phyloP scores from a whole-genome alignment of 768 basidiomycete genomes.

The Crucibulum laeve region DNA sequence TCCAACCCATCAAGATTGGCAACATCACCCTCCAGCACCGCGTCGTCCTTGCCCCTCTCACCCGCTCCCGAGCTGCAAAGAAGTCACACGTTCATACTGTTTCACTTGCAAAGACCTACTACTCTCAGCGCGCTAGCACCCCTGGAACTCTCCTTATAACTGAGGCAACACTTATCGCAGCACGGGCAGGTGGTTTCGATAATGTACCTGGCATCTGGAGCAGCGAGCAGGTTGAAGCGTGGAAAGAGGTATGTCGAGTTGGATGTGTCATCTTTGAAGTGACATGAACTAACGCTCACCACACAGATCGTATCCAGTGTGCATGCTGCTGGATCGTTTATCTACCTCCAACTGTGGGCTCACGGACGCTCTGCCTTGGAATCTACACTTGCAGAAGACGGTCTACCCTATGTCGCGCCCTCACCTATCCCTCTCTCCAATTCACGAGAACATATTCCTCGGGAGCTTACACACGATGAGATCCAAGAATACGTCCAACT shows the following conservation, averaged over 20 bases:
- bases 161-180: slow-evolving; percentile 38
- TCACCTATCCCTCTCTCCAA: slow-evolving; percentile 13
- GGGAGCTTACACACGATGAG: slow-evolving; percentile 32
- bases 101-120: slow-evolving; percentile 27
- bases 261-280: neutral
- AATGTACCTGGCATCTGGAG: slow-evolving; percentile 47
- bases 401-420: slow-evolving; percentile 16
- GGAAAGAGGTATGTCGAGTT: slow-evolving; percentile 40
- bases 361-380: slow-evolving; percentile 31
- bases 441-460: slow-evolving; percentile 14
- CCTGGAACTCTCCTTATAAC: slow-evolving; percentile 40
- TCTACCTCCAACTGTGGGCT: slow-evolving; percentile 47
- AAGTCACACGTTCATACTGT: slow-evolving; percentile 6
- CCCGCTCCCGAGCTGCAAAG: slow-evolving; percentile 10
- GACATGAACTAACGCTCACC: neutral
- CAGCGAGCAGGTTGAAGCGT: slow-evolving; percentile 43
- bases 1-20: slow-evolving; percentile 36
- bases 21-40: slow-evolving; percentile 33
- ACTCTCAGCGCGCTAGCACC: slow-evolving; percentile 27
- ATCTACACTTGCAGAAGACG: slow-evolving; percentile 10
- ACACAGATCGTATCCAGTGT: slow-evolving; percentile 36
- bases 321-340: slow-evolving; percentile 35
- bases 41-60: slow-evolving; percentile 34
- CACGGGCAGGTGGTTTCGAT: slow-evolving; percentile 20
- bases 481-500: slow-evolving; percentile 31